Conservation (phyloP, 1,284 basidiomycete species). For the Volvariella volvacea region DNA sequence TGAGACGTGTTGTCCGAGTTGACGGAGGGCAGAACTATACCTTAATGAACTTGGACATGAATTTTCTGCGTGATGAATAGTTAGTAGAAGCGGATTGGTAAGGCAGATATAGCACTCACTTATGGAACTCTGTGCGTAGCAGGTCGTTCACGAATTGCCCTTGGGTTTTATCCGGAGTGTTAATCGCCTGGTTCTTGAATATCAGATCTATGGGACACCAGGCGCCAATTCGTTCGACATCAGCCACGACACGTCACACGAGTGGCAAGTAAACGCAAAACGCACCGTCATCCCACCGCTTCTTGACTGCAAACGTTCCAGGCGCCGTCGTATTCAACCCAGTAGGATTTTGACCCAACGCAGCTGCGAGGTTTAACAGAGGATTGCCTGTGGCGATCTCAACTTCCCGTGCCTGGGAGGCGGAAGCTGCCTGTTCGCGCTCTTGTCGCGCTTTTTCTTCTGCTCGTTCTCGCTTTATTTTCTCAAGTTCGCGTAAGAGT, state of each 20-base stretch:
- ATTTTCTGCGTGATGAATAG: constrained; percentile 46
- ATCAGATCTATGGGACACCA: constrained; percentile 67
- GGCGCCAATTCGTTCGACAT: too few relatives aligned
- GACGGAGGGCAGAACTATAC: constrained; percentile 21
- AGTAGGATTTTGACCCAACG: constrained; percentile 64
- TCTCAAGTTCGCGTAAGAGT: constrained; percentile 86
- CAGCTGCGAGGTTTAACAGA: constrained; percentile 82
- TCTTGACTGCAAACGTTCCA: constrained; percentile 85
- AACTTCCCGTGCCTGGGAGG: constrained; percentile 65
- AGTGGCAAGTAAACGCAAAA: constrained; percentile 7
- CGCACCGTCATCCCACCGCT: constrained; percentile 90
- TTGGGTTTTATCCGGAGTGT: constrained; percentile 51
- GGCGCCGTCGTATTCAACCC: constrained; percentile 71
- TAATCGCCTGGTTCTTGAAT: constrained; percentile 94
- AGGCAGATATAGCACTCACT: constrained; percentile 39
- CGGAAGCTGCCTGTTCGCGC: constrained; percentile 61
- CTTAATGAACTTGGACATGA: constrained; percentile 77
- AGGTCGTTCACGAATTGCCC: constrained; percentile 92
- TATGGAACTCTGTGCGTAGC: constrained; percentile 88
- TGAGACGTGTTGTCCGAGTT: too few relatives aligned
- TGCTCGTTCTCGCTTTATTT: constrained; percentile 91
- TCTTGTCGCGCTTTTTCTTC: constrained; percentile 87
- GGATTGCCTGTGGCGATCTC: constrained; percentile 86
- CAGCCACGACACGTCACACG: background rate
- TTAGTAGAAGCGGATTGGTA: constrained; percentile 8